Evolutionary conservation across 1,284 basidiomycete genomes (phyloP).

Genomic region (Fistulinella cinereoalba): DNA sequence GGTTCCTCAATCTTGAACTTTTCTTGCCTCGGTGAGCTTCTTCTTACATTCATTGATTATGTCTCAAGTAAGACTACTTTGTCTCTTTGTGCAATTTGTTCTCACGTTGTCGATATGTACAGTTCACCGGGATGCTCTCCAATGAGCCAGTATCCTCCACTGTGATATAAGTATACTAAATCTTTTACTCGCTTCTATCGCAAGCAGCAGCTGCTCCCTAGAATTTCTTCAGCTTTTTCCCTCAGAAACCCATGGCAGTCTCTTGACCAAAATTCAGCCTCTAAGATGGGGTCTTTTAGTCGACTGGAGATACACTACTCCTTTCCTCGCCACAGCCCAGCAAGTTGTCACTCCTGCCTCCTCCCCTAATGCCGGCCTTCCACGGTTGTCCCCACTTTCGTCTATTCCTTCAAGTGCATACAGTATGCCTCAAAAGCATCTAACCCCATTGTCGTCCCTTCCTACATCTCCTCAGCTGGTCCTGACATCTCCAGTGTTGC

Average conservation of each 20-base stretch:
- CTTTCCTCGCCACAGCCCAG: no score
- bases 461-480: no score
- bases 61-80: background rate
- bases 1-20: conserved; percentile 2
- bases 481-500: no score
- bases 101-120: background rate
- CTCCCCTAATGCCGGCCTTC: no score
- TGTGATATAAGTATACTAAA: conserved; percentile 6
- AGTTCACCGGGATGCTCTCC: conserved; percentile 2
- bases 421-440: no score
- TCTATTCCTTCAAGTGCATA: no score
- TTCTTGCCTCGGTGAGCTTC: background rate
- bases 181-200: background rate
- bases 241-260: no score
- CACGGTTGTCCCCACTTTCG: no score
- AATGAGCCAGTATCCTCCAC: background rate
- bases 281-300: conserved; percentile 1
- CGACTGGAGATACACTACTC: conserved; percentile 5
- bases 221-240: no score
- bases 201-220: background rate
- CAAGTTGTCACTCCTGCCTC: background rate
- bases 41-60: conserved; percentile 4
- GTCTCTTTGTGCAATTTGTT: background rate
- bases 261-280: no score
- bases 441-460: no score